phyloP scores from a whole-genome alignment of 2,329 filamentous ascomycete genomes.

The Bimuria novae-zelandiae region DNA sequence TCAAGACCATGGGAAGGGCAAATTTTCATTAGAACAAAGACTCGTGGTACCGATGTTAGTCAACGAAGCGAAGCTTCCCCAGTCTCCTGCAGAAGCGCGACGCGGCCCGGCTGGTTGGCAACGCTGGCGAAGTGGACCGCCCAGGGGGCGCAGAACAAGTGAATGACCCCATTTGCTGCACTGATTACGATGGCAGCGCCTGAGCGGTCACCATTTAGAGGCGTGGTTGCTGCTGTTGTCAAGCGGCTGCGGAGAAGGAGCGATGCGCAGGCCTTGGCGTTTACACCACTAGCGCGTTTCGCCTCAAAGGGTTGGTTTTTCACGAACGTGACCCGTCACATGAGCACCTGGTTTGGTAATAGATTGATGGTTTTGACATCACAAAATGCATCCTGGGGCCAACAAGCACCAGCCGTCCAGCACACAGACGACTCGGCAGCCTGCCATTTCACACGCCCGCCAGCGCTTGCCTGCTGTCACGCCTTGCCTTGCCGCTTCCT shows the following conservation, averaged over 20 bases:
- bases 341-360: constrained; percentile 28
- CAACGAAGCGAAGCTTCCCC: constrained; percentile 33
- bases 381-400: constrained; percentile 18
- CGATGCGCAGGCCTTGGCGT: constrained; percentile 17
- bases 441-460: constrained; percentile 1
- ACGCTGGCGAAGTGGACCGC: constrained; percentile 29
- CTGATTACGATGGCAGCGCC: constrained; percentile 15
- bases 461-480: neutral
- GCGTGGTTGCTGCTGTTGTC: constrained; percentile 21
- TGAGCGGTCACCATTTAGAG: constrained; percentile 18
- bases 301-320: constrained; percentile 18
- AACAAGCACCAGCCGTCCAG: neutral
- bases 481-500: too few species aligned
- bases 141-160: constrained; percentile 24
- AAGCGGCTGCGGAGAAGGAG: constrained; percentile 15
- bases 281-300: constrained; percentile 30
- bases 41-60: constrained; percentile 39
- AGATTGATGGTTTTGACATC: constrained; percentile 36
- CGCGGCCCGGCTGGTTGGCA: constrained; percentile 23
- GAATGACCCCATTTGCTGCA: constrained; percentile 29
- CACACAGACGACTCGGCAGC: constrained; percentile 3
- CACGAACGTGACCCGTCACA: constrained; percentile 21
- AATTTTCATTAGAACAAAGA: constrained; percentile 36
- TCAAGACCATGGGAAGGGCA: constrained; percentile 19
- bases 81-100: constrained; percentile 31